Evolutionary conservation across 148 eudicot genomes (phyloP).

Genomic region (Hydrangea macrophylla): DNA sequence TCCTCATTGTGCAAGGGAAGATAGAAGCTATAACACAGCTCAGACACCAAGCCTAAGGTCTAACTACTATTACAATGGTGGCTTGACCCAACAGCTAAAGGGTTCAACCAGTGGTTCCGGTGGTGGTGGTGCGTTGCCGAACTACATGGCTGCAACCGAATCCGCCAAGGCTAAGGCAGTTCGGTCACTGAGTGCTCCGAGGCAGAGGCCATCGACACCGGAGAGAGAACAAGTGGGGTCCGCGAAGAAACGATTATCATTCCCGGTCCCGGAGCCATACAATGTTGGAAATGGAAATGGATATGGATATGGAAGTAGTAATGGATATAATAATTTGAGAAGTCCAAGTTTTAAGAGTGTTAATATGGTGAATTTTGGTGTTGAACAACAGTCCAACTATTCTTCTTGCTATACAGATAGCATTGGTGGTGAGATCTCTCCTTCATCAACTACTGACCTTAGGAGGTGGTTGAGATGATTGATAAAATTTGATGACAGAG

Average conservation of each 20-base stretch:
- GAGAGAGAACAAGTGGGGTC: slow-evolving; percentile 52
- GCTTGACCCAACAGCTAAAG: slow-evolving; percentile 18
- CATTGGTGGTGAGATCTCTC: slow-evolving; percentile 72
- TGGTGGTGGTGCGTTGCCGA: slow-evolving; percentile 37
- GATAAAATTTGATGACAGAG: not conserved
- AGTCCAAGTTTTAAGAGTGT: slow-evolving; percentile 78
- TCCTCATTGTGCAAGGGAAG: slow-evolving; percentile 49
- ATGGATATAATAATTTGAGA: slow-evolving; percentile 38
- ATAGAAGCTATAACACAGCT: slow-evolving; percentile 34
- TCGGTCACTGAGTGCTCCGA: slow-evolving; percentile 71
- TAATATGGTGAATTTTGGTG: slow-evolving; percentile 29
- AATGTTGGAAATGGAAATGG: slow-evolving; percentile 19
- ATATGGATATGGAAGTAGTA: slow-evolving; percentile 6
- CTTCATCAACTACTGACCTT: slow-evolving; percentile 72
- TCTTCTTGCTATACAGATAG: slow-evolving; percentile 77
- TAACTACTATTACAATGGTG: slow-evolving; percentile 39
- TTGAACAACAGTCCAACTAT: slow-evolving; percentile 66
- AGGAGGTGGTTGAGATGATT: slow-evolving; percentile 64
- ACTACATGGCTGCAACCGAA: slow-evolving; percentile 80
- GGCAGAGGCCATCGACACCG: slow-evolving; percentile 68
- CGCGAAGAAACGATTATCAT: slow-evolving; percentile 63
- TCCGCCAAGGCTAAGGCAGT: slow-evolving; percentile 68
- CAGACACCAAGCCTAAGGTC: slow-evolving; percentile 72
- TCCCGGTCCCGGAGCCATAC: slow-evolving; percentile 52
- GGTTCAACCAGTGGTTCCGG: slow-evolving; percentile 11